A percentile compares a stretch with the other conserved stretches of the same genome.
These are phyloP conservation scores for Diplodia scrobiculata DNA, from an alignment of 2,329 filamentous ascomycete genomes.

Conservation along the genomic window DNA sequence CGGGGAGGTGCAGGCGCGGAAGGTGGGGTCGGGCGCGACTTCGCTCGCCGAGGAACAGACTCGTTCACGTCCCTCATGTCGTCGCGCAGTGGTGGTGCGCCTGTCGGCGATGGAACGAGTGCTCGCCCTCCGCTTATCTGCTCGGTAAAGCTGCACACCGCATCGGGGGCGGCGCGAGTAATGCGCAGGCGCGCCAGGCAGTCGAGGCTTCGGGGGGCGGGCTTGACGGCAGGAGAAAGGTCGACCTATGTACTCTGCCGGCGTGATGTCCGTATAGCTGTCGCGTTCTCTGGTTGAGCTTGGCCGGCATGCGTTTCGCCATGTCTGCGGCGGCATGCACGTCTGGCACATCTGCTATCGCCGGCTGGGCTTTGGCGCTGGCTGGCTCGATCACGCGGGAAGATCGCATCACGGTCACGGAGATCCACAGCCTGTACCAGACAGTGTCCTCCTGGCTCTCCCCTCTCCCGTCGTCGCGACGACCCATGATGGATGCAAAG, in stretches of 20 bases:
- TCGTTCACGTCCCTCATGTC: slow-evolving; percentile 15
- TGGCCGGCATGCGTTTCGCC: slow-evolving; percentile 12
- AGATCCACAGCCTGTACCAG: slow-evolving; percentile 26
- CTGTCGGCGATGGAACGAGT: neutral
- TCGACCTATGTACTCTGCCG: neutral
- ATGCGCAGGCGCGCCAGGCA: slow-evolving; percentile 1
- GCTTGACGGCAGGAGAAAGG: neutral
- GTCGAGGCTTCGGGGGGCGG: neutral
- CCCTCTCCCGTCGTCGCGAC: slow-evolving; percentile 5
- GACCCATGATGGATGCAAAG: slow-evolving; percentile 14
- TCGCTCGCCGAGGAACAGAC: slow-evolving; percentile 7
- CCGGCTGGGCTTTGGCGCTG: slow-evolving; percentile 20
- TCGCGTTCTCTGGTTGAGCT: neutral
- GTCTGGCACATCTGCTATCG: slow-evolving; percentile 23
- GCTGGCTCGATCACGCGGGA: slow-evolving; percentile 27
- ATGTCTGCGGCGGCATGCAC: slow-evolving; percentile 15
- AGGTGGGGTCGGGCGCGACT: slow-evolving; percentile 18
- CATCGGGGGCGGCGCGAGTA: slow-evolving; percentile 5
- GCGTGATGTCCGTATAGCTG: slow-evolving; percentile 1
- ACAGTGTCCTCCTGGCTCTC: neutral
- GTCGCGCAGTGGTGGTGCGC: slow-evolving; percentile 3
- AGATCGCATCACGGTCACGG: slow-evolving; percentile 23
- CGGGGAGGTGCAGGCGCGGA: neutral
- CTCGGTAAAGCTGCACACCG: slow-evolving; percentile 4
- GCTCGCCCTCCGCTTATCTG: slow-evolving; percentile 17